Evolutionary conservation across 495 filamentous ascomycete genomes (phyloP).

Genomic region (Hypoxylon rickii): DNA sequence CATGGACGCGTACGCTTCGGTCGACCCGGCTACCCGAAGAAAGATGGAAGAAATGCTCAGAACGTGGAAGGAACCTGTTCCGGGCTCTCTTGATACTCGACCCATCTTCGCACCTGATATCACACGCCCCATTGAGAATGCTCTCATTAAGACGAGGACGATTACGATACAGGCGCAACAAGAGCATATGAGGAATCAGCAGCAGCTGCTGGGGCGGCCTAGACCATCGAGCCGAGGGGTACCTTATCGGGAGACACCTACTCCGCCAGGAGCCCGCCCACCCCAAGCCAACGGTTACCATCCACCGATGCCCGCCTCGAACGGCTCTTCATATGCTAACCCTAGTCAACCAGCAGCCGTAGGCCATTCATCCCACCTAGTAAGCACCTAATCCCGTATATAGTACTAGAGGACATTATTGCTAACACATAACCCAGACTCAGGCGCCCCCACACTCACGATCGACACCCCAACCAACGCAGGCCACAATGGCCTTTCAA

Average conservation of each 20-base stretch:
- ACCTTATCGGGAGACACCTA: constrained; percentile 69
- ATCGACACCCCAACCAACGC: constrained; percentile 44
- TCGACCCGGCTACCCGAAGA: constrained; percentile 76
- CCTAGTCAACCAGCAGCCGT: constrained; percentile 14
- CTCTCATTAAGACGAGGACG: constrained; percentile 85
- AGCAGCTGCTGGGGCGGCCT: constrained; percentile 62
- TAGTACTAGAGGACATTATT: neutral
- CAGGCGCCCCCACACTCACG: constrained; percentile 28
- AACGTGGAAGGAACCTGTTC: constrained; percentile 97
- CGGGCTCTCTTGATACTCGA: constrained; percentile 81
- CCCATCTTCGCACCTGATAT: constrained; percentile 88
- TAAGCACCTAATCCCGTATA: constrained; percentile 19
- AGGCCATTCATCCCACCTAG: constrained; percentile 23
- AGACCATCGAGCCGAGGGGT: constrained; percentile 56
- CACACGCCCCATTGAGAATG: constrained; percentile 89
- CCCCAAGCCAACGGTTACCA: constrained; percentile 30
- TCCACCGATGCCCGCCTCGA: constrained; percentile 17
- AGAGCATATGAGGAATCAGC: constrained; percentile 64
- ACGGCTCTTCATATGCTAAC: constrained; percentile 28
- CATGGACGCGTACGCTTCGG: constrained; percentile 91
- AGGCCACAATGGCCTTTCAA: constrained; percentile 37
- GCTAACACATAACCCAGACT: constrained; percentile 32
- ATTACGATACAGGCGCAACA: constrained; percentile 73
- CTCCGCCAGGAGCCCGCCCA: constrained; percentile 61
- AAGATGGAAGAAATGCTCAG: constrained; percentile 97